phyloP scores from a whole-genome alignment of 2,329 filamentous ascomycete genomes.

The Colletotrichum aenigma region DNA sequence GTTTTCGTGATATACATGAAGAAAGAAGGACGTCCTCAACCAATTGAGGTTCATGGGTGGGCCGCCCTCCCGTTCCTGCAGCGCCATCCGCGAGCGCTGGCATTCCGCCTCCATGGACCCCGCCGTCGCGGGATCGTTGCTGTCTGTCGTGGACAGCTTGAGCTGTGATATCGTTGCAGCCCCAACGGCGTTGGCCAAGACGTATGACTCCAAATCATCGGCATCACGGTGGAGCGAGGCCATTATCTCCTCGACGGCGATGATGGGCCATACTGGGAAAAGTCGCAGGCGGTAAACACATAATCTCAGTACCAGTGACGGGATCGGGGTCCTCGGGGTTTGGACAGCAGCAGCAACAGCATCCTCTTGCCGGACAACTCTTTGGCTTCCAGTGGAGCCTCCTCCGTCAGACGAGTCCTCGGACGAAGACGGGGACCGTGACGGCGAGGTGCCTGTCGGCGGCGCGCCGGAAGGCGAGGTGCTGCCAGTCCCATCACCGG shows the following conservation, averaged over 20 bases:
- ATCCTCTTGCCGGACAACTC: background rate
- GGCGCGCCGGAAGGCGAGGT: background rate
- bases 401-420: slow-evolving; percentile 7
- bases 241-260: slow-evolving; percentile 47
- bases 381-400: background rate
- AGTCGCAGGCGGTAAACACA: slow-evolving; percentile 53
- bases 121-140: slow-evolving; percentile 33
- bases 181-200: slow-evolving; percentile 49
- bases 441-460: background rate
- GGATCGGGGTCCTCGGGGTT: slow-evolving; percentile 11
- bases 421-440: slow-evolving; percentile 4
- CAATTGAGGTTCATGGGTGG: slow-evolving; percentile 39
- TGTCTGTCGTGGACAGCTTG: slow-evolving; percentile 39
- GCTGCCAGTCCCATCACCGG: background rate
- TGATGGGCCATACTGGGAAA: slow-evolving; percentile 57
- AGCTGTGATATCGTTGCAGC: slow-evolving; percentile 54
- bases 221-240: slow-evolving; percentile 36
- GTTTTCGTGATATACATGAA: slow-evolving; percentile 58
- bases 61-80: slow-evolving; percentile 29
- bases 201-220: slow-evolving; percentile 36
- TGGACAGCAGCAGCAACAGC: background rate
- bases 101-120: slow-evolving; percentile 39
- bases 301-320: slow-evolving; percentile 29
- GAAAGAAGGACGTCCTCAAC: slow-evolving; percentile 52
- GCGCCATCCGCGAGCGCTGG: slow-evolving; percentile 27